Evolutionary conservation across 1,284 basidiomycete species (phyloP), one percentile per base, ranked within the genome.

Genomic region (Microbotryum scabiosae): DNA sequence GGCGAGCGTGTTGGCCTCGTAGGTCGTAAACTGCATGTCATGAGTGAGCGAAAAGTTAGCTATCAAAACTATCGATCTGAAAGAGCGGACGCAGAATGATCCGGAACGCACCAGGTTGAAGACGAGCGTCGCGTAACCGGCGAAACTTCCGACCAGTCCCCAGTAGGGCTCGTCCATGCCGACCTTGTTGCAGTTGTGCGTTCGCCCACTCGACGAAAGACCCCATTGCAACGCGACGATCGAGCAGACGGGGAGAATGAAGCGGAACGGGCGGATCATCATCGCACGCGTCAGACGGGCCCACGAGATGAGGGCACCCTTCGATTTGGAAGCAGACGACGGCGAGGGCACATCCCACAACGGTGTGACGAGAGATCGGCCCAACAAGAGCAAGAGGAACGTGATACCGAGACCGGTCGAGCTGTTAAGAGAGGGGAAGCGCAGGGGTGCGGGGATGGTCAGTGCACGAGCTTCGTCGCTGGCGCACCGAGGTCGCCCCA

Each of bases 91-190:
- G 2, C 16, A 5, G 6, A 14, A 5, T 5, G 2, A 21, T 10
- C 4, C 21, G 4, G 9, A 16, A 63, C 71, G 51, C 49, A 73
- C 72, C 41, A 73, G 55, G 61, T 74, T 63, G 44, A 72, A 74
- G 46, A 74, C 62, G 45, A 74, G 60, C 14, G 73, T 73, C 58
- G 61, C 59, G 62, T 66, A 74, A 7, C 73, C 73, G 12, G 72
- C 66, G 45, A 71, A 71, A 44, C 67, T 66, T 16, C 57, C 49
- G 62, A 74, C 70, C 25, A 72, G 48, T 28, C 63, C 64, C 73
- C 73, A 74, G 61, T 73, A 72, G n/a, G 73, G 73, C 61, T 72
- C 70, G 53, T 71, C 69, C 68, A 74, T 73, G 25, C 72, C 73
- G 43, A 72, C 73, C 20, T 67, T 65, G 59, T 73, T 73, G 66